Evolutionary conservation across 495 filamentous ascomycete genomes (phyloP).

Genomic region (Neohortaea acidophila): DNA sequence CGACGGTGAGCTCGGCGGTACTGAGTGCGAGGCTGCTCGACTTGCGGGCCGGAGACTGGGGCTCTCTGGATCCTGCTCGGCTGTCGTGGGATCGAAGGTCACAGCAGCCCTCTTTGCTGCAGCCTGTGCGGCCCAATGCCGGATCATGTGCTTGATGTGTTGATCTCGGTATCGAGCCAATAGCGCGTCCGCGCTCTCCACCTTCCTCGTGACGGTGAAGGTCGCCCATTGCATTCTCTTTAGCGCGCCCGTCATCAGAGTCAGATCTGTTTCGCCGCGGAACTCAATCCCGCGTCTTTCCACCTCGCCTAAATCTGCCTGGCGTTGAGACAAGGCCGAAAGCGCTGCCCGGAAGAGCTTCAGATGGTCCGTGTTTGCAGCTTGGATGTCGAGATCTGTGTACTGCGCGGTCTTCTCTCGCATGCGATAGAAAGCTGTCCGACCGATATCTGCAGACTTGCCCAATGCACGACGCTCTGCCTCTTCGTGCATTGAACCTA

Average conservation of each 20-base stretch:
- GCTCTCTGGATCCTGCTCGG: slow-evolving; percentile 14
- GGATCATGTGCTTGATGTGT: slow-evolving; percentile 25
- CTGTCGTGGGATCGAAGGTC: background rate
- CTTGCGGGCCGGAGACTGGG: slow-evolving; percentile 15
- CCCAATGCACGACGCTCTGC: slow-evolving; percentile 3
- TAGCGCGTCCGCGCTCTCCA: slow-evolving; percentile 24
- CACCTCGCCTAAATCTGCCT: slow-evolving; percentile 4
- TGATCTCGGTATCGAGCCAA: slow-evolving; percentile 21
- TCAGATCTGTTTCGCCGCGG: slow-evolving; percentile 15
- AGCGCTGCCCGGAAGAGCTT: slow-evolving; percentile 8
- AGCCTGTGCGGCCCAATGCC: slow-evolving; percentile 25
- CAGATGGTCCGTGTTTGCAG: slow-evolving; percentile 1
- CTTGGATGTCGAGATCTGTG: slow-evolving; percentile 3
- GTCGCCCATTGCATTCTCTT: slow-evolving; percentile 24
- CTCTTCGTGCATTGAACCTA: slow-evolving; percentile 1
- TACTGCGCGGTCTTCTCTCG: slow-evolving; percentile 1
- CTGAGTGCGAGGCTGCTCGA: slow-evolving; percentile 16
- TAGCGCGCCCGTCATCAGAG: slow-evolving; percentile 12
- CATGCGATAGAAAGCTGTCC: slow-evolving; percentile 5
- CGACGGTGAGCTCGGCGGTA: slow-evolving; percentile 23
- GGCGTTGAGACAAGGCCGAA: background rate
- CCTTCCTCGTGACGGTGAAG: slow-evolving; percentile 21
- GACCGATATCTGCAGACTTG: background rate
- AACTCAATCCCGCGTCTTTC: slow-evolving; percentile 16
- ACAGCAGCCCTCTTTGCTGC: background rate